phyloP scores from a whole-genome alignment of 805 yeast genomes.

The Lipomyces spencermartinsiae region DNA sequence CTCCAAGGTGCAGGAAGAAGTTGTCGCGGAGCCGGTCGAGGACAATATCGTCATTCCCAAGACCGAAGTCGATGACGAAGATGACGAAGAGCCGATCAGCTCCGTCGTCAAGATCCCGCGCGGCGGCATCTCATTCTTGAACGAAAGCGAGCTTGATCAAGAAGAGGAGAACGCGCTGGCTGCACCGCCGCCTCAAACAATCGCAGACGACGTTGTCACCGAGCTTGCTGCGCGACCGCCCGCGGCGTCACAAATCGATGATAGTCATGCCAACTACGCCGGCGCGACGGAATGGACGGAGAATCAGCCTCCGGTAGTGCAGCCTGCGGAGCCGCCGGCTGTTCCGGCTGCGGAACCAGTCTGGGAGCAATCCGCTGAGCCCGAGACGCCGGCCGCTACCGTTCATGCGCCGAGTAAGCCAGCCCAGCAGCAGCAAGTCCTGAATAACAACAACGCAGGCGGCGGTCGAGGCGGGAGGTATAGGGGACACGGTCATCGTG shows the following conservation, averaged over 20 bases:
- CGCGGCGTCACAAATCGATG: conserved; percentile 14
- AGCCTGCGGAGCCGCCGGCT: conserved; percentile 16
- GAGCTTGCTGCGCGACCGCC: background rate
- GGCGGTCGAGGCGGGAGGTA: conserved; percentile 15
- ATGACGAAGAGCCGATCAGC: conserved; percentile 17
- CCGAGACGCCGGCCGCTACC: background rate
- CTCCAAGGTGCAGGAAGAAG: conserved; percentile 11
- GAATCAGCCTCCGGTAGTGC: background rate
- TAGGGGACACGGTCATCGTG: conserved; percentile 9
- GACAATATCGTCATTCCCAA: conserved; percentile 4
- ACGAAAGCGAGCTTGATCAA: conserved; percentile 36
- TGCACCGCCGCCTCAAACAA: conserved; percentile 18
- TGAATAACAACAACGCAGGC: conserved; percentile 6
- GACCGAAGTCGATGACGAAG: conserved; percentile 25
- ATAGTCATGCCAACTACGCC: conserved; percentile 22
- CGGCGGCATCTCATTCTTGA: conserved; percentile 36
- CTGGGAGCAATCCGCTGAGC: conserved; percentile 13
- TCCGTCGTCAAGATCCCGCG: conserved; percentile 26
- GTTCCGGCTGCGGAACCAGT: conserved; percentile 12
- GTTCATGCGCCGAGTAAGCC: background rate
- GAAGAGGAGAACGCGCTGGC: conserved; percentile 12
- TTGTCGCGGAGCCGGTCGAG: conserved; percentile 2
- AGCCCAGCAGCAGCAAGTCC: background rate
- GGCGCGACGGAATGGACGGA: conserved; percentile 19
- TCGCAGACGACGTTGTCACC: conserved; percentile 5